A percentile compares a stretch with the other conserved stretches of the same genome.
Conservation (phyloP, 2,329 filamentous ascomycete species). For the Sordariomycetes sp. region DNA sequence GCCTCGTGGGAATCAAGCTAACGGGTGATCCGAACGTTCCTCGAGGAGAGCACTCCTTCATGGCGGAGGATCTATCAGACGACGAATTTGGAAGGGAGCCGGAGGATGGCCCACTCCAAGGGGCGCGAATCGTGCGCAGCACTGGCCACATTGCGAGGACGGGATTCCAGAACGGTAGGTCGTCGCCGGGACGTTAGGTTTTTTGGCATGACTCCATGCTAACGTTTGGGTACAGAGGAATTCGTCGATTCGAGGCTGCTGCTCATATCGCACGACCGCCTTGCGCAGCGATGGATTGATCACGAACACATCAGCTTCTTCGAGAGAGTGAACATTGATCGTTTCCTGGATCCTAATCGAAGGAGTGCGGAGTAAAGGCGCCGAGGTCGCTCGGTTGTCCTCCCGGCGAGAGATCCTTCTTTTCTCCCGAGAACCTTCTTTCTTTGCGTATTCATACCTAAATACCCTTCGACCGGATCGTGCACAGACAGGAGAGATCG, state of each 20-base stretch:
- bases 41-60: constrained; percentile 73
- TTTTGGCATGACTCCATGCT: background rate
- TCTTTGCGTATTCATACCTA: background rate
- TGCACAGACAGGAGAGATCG: background rate
- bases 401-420: background rate
- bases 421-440: background rate
- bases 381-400: background rate
- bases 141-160: constrained; percentile 67
- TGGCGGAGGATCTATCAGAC: constrained; percentile 65
- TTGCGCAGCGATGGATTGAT: constrained; percentile 74
- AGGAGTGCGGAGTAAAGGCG: background rate
- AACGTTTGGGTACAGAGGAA: constrained; percentile 38
- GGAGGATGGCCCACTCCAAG: constrained; percentile 58
- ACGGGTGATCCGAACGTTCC: constrained; percentile 89
- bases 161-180: constrained; percentile 62
- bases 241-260: constrained; percentile 70
- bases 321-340: constrained; percentile 47
- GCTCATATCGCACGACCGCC: constrained; percentile 61
- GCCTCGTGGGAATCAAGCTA: constrained; percentile 76
- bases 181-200: background rate
- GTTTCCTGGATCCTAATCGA: constrained; percentile 23
- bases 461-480: background rate
- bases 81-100: constrained; percentile 53
- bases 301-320: constrained; percentile 52
- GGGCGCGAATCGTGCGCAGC: constrained; percentile 62